Evolutionary conservation across 371 early-diverging fungal genomes (phyloP).

Genomic region (Mortierella sp.): DNA sequence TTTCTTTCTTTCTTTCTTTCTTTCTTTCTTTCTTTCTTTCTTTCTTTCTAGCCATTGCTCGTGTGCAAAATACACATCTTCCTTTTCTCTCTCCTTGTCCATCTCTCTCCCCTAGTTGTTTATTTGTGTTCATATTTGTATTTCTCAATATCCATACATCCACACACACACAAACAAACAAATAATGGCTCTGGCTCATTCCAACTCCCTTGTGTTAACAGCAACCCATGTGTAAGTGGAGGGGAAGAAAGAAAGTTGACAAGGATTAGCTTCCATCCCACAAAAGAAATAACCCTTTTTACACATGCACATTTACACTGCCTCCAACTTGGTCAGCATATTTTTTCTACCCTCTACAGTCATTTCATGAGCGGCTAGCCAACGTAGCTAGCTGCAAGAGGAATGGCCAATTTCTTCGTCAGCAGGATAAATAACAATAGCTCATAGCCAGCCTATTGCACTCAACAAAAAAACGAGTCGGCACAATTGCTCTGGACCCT

Average conservation of each 20-base stretch:
- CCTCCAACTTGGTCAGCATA: constrained; percentile 3
- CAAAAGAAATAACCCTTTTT: not conserved
- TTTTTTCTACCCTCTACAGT: not conserved
- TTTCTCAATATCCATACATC: not conserved
- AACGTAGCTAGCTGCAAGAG: not conserved
- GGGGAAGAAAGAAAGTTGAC: not conserved
- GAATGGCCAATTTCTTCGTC: not conserved
- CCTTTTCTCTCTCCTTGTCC: not conserved
- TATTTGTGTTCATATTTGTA: constrained; percentile 4
- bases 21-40: not conserved
- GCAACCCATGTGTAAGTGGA: not conserved
- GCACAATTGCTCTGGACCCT: not conserved
- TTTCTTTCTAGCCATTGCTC: not conserved
- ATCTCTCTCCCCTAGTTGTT: not conserved
- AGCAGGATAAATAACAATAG: not conserved
- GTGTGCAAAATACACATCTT: not conserved
- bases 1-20: not conserved
- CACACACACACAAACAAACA: not conserved
- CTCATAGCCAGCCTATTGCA: not conserved
- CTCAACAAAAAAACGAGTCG: not conserved
- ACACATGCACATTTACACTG: not conserved
- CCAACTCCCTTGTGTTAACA: not conserved
- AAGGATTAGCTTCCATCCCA: not conserved
- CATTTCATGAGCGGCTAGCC: not conserved
- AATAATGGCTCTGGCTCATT: not conserved